Evolutionary conservation across 805 yeast genomes (phyloP), one percentile per base, ranked within the genome.

Genomic region (Candida easanensis): DNA sequence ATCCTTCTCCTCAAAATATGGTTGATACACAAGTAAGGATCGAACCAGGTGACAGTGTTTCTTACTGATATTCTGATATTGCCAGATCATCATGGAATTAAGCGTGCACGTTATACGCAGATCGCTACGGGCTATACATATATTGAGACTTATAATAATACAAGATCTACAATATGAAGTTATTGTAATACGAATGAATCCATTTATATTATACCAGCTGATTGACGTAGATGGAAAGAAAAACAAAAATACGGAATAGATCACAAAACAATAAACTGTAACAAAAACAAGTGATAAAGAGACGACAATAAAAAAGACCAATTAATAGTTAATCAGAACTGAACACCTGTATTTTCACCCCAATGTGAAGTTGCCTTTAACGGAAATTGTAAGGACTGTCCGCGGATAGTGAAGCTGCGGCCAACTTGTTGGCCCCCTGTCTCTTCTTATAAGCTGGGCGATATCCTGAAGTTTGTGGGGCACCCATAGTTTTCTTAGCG

Each of bases 331-430:
- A 23, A 23, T 15, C 16, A 19, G 10, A 36, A 17, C 4, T 17
- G 11, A 8, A 23, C 8, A 23, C 26, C 26, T 9, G 8, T 9
- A 11, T 8, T 11, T 11, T 23, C 26, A 9, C 26, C 11, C 26
- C 8, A 11, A 23, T 9, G 11, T 9, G 11, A 11, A 23, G 26
- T 8, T 9, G 19, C 14, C 23, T 19, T 54, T 50, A 65, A 52
- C 70, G 63, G 34, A 68, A 55, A 32, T 63, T 71, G 50, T 75
- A 77, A 2, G 79, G 76, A 50, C 75, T 67, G 45, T 70, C 74
- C 33, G 59, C 55, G 4, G 66, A 54, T 27, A 64, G 42, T 1
- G 76, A 64, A 8, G 77, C 71, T 11, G 76, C 64, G 3, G 74
- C 70, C 23, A 70, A 35, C 23, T 62, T 63, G 33, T 54, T 64